Base-by-base conservation (phyloP, 257 asterid genomes). In the Solanum chilense region DNA sequence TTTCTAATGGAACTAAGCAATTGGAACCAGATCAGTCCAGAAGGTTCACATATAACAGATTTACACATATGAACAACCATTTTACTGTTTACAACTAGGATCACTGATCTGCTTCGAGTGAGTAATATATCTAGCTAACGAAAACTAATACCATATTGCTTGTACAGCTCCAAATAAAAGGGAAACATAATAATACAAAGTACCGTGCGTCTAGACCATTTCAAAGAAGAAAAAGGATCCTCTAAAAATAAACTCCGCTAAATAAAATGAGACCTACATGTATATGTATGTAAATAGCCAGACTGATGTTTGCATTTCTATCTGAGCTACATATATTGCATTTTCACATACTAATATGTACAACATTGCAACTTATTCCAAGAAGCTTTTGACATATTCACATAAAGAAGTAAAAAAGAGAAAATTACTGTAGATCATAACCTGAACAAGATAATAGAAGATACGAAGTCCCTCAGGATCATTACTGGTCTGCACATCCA, bases 401-500 rank as follows among this genome's bases (percentile, higher is more conserved):
- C 33, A 44, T 14, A 77, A 78, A 77, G 83, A 25, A 78, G 66
- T 77, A 44, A 45, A 44, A 78, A 1, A 9, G 60, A 42, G 62
- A 45, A 45, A 77, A 45, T 0, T 15, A 4, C 15, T 25, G 27
- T 21, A 33, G 70, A 68, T 44, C 44, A 2, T 20, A 91, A 95
- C 99, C 99, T 97, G 99, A 91, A 97, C 99, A 39, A 97, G 99
- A 93, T 97, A 97, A 87, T 97, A 97, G 75, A 97, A 97, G 87
- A 95, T 93, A 29, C 99, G 93, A 64, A 97, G 92, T 64, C 98
- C 99, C 88, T 97, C 99, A 1, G 99, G 99, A 88, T 97, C 99
- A 77, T 96, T 95, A 88, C 99, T 97, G 42, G 98, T 94, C 90
- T 94, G 97, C 83, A 96, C 99, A 88, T 97, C 99, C 99, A 97